Evolutionary conservation across 1,284 basidiomycete species (phyloP), one percentile per base, ranked within the genome.

Genomic region (Trichosporon asahii): DNA sequence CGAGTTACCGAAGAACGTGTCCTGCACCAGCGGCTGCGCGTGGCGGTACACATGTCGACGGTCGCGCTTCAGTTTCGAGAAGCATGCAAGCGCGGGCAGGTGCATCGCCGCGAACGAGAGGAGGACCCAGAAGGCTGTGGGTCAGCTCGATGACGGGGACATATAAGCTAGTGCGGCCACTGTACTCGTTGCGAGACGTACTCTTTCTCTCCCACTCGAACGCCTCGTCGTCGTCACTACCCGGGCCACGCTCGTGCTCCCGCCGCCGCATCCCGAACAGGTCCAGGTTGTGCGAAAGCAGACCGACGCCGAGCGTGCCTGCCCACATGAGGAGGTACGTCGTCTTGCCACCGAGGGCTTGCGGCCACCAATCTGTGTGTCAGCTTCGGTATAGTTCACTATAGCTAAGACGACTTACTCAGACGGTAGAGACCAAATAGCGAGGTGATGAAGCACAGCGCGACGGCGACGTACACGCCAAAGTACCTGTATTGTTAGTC

Each of bases 151-250:
- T 9, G 11, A 37, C 11, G 9, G 35, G 11, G 14, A 14, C 3
- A 14, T 12, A 14, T 3, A 12, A 1, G 25, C 44, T 46, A 4
- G 18, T 5, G 15, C 9, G 25, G 37, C 27, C 14, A 31, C 11
- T 9, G 31, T 33, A 33, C 7, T 33, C 31, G 31, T 9, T 6
- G 31, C 4, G 18, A 2, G 15, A 77, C 76, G 79, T 74, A 80
- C 86, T 87, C 77, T 88, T 88, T 6, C 86, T 78, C 76, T 87
- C 85, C 87, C 87, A 88, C 71, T 88, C 86, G 8, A 85, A 80
- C 63, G 80, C 76, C 37, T 81, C 78, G 27, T 33, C 18, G 7
- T 23, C 57, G 5, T 69, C 21, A 23, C 35, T 12, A 3, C 35
- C 35, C 9, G 49, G 49, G 11, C 21, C 72, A 1, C 72, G 75